Percentiles rank a stretch among this genome's conserved stretches.
These are phyloP conservation scores for Trichocladium antarcticum DNA, from an alignment of 495 filamentous ascomycete genomes.

Conservation along the genomic window DNA sequence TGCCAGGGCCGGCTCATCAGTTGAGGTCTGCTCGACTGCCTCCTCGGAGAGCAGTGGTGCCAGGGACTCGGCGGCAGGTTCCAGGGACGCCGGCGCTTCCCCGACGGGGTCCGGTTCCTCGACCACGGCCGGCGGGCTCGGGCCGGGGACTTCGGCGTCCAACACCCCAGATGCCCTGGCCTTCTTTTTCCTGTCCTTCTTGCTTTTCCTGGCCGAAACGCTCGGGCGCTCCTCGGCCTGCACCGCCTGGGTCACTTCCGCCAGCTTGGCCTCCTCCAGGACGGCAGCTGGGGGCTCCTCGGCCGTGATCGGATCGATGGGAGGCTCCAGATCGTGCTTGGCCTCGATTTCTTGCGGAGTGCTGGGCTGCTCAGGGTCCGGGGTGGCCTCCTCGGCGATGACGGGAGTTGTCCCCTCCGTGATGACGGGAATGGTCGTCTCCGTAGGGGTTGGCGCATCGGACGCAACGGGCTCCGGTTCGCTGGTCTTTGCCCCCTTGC, in stretches of 20 bases:
- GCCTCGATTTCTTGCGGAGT: neutral
- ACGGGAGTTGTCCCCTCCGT: neutral
- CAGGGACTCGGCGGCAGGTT: neutral
- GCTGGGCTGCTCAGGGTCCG: neutral
- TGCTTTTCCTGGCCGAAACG: conserved; percentile 10
- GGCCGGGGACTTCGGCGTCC: conserved; percentile 2
- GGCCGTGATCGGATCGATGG: neutral
- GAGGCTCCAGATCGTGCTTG: neutral
- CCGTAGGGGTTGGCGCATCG: neutral
- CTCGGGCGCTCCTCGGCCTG: neutral
- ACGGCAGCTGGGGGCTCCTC: neutral
- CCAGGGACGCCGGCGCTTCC: neutral
- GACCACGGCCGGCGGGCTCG: neutral
- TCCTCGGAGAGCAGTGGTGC: neutral
- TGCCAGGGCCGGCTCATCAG: neutral
- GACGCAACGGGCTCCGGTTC: neutral
- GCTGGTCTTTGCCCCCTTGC: neutral
- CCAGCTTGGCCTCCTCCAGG: neutral
- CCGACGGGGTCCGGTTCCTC: neutral
- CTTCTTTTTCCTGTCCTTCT: conserved; percentile 19
- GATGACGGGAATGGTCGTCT: neutral
- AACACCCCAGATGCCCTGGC: conserved; percentile 8
- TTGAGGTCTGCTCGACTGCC: neutral
- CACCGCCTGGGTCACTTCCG: neutral
- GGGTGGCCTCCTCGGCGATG: neutral